phyloP scores from a whole-genome alignment of 78 protist species.

The Cavenderia fasciculata region DNA sequence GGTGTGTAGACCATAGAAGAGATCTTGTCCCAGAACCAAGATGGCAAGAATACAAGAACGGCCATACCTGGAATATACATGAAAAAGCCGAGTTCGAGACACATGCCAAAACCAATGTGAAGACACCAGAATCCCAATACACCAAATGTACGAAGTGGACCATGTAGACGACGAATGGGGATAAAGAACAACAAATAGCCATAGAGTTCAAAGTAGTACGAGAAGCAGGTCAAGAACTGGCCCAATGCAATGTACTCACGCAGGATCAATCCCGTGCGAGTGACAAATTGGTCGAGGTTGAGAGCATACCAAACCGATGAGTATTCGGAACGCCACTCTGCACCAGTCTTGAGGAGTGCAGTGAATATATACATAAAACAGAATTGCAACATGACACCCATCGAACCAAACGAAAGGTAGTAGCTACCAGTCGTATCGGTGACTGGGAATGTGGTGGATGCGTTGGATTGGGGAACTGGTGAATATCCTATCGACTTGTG shows the following conservation, averaged over 20 bases:
- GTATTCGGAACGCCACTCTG: constrained; percentile 34
- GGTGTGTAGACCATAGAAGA: constrained; percentile 5
- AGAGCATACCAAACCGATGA: constrained; percentile 62
- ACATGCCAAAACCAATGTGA: constrained; percentile 58
- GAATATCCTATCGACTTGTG: background rate
- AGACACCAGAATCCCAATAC: constrained; percentile 60
- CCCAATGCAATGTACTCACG: constrained; percentile 27
- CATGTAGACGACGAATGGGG: constrained; percentile 29
- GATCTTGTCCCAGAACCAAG: constrained; percentile 57
- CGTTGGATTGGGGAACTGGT: background rate
- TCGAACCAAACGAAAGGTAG: background rate
- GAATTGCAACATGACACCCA: constrained; percentile 29
- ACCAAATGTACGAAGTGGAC: constrained; percentile 36
- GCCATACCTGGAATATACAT: constrained; percentile 52
- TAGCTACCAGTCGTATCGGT: constrained; percentile 46
- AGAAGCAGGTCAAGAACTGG: constrained; percentile 39
- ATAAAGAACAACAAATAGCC: constrained; percentile 37
- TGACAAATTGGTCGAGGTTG: constrained; percentile 57
- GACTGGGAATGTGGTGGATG: constrained; percentile 9
- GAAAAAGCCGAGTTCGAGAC: constrained; percentile 54
- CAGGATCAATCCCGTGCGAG: constrained; percentile 25
- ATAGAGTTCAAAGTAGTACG: constrained; percentile 33
- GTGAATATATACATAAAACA: constrained; percentile 18
- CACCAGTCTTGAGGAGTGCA: constrained; percentile 38
- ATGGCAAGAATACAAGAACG: constrained; percentile 33